Percentiles rank a stretch among this genome's conserved stretches.
phyloP scores from a whole-genome alignment of 495 filamentous ascomycete species.

The Aspergillus wentii region DNA sequence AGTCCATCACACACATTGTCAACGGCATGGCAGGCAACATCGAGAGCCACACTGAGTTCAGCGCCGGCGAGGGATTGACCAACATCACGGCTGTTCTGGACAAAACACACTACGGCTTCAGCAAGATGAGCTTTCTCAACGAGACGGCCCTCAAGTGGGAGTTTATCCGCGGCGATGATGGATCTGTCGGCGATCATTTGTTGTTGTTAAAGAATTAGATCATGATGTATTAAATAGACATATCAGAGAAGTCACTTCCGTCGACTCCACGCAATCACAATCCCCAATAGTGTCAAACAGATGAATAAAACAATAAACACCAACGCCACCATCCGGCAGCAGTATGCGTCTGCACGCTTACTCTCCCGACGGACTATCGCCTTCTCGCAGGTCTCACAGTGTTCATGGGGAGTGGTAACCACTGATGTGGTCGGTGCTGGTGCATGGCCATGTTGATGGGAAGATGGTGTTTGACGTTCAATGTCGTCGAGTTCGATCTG shows the following conservation, averaged over 20 bases:
- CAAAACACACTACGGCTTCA: conserved; percentile 42
- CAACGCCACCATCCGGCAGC: background rate
- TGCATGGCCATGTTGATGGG: background rate
- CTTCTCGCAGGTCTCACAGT: conserved; percentile 1
- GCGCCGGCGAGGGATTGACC: conserved; percentile 19
- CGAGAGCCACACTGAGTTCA: conserved; percentile 36
- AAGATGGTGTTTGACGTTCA: background rate
- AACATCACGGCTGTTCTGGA: conserved; percentile 47
- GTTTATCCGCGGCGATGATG: conserved; percentile 41
- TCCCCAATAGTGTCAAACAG: background rate
- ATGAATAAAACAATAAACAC: background rate
- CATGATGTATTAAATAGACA: too few relatives aligned
- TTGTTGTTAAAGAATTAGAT: too few relatives aligned
- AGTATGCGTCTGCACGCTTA: background rate
- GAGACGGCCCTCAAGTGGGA: conserved; percentile 37
- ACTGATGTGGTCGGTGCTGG: background rate
- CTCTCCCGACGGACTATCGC: background rate
- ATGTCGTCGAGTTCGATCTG: background rate
- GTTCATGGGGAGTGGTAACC: background rate
- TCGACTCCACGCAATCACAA: background rate
- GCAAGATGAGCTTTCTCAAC: conserved; percentile 42
- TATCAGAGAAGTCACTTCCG: too few relatives aligned
- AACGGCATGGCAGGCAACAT: conserved; percentile 44
- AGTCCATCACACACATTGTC: conserved; percentile 46
- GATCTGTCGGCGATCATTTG: conserved; percentile 37